Evolutionary conservation across 2,329 filamentous ascomycete genomes (phyloP).

Genomic region (Chalaropsis ovoidea): DNA sequence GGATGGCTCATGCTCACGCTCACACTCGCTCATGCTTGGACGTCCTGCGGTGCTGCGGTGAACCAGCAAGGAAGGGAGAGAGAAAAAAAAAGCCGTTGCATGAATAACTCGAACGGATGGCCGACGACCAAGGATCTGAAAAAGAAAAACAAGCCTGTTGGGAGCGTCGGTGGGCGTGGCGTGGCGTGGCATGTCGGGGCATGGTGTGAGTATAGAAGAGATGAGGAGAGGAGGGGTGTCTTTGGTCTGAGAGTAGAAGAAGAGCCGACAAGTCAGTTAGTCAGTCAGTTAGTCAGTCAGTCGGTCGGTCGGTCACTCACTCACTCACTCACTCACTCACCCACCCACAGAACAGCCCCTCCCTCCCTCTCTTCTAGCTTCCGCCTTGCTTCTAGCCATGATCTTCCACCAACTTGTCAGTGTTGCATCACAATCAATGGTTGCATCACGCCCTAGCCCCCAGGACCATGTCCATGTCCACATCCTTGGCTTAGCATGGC

Average conservation of each 20-base stretch:
- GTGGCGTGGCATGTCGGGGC: not conserved
- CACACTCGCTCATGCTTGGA: too few species aligned
- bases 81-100: too few species aligned
- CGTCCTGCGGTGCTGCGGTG: too few species aligned
- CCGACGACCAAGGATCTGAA: not conserved
- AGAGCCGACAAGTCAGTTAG: too few species aligned
- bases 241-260: not conserved
- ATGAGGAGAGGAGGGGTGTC: not conserved
- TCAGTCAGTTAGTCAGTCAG: too few species aligned
- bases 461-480: not conserved
- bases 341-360: too few species aligned
- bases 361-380: not conserved
- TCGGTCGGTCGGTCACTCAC: too few species aligned
- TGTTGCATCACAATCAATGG: conserved; percentile 3
- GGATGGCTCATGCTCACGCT: too few species aligned
- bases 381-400: not conserved
- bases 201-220: too few species aligned
- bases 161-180: too few species aligned
- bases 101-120: too few species aligned
- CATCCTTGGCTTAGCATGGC: not conserved
- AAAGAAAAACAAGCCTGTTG: not conserved
- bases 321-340: too few species aligned
- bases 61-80: not conserved
- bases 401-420: not conserved
- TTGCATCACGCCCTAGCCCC: conserved; percentile 1